Conservation (phyloP, 768 basidiomycete species). For the Mycena indigotica region DNA sequence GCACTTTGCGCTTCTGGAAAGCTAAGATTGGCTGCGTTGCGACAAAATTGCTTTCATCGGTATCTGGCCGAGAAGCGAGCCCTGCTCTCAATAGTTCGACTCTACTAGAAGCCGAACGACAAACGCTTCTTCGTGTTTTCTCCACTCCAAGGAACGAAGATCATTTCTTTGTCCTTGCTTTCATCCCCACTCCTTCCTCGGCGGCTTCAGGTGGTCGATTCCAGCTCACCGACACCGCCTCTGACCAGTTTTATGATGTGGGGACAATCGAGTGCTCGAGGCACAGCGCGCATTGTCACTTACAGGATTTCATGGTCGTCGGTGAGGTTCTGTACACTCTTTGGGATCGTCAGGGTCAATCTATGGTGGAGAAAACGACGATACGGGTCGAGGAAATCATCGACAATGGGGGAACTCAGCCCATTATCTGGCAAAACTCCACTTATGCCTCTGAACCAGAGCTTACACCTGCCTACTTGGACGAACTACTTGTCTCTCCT, state of each 20-base stretch:
- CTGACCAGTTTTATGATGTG: constrained; percentile 61
- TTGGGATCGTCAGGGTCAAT: constrained; percentile 82
- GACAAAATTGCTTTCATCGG: constrained; percentile 52
- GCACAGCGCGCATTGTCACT: constrained; percentile 64
- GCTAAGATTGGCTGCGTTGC: constrained; percentile 73
- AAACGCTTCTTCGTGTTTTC: constrained; percentile 68
- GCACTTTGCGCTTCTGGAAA: constrained; percentile 84
- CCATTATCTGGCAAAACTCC: constrained; percentile 54
- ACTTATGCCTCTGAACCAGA: constrained; percentile 72
- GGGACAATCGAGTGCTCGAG: constrained; percentile 61
- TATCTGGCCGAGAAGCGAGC: constrained; percentile 35
- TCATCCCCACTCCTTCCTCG: constrained; percentile 69
- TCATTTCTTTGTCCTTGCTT: constrained; percentile 65
- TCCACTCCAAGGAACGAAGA: constrained; percentile 48
- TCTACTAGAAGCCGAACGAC: constrained; percentile 61
- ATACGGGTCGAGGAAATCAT: constrained; percentile 44
- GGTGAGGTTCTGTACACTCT: constrained; percentile 61
- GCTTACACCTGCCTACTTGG: constrained; percentile 84
- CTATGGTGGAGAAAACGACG: constrained; percentile 61
- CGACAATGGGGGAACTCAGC: constrained; percentile 28
- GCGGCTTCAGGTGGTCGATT: constrained; percentile 79
- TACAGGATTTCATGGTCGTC: constrained; percentile 77
- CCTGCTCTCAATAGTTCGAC: constrained; percentile 34
- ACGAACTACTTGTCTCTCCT: constrained; percentile 72
- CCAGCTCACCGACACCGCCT: constrained; percentile 58